Base-by-base conservation (phyloP, 1,139 yeast species). In the Lodderomyces orthopsilosis region DNA sequence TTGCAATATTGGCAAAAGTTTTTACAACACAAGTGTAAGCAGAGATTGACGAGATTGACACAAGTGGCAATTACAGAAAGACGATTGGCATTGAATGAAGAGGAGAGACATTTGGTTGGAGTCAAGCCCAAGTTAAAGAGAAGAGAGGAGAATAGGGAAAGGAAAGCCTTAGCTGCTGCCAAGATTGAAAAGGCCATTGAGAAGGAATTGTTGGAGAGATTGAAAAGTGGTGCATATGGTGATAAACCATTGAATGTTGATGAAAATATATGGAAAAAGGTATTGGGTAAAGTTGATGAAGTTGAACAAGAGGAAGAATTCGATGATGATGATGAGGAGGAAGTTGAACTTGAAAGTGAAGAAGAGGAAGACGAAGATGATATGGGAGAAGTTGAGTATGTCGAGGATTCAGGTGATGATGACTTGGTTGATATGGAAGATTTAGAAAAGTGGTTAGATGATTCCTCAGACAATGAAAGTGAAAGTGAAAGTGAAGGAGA, bases 41-140 rank as follows among this genome's bases (percentile, higher is more conserved):
- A 91, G 69, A 79, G 98, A 63, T 78, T 93, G 56, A 93, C 98
- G 15, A 78, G 96, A 59, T 74, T 93, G 62, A 90, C 96, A 23
- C 98, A 93, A 67, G 96, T 93, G 47, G 95, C 95, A 37, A 86
- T 93, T 51, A 88, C 96, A n/a, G 97, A 93, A 63, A 82, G 98
- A 67, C 80, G 97, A 63, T 73, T 91, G 65, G 96, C 96, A 6
- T 70, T 91, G 62, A 81, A 83, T 61, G 96, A 88, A 56, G 93
- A 89, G 45, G 98, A 93, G 66, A 83, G 98, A 63, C 93, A 86
- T 54, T 85, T 87, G 55, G 96, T 90, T 42, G 95, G 96, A 40
- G 81, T 87, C 38, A 91, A 91, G 54, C 95, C 91, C 50, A 93
- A 93, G 74, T 96, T 93, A 36, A 87, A 85, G 70, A 81, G 96